phyloP scores from a whole-genome alignment of 805 yeast species.

The Metschnikowia proteae region DNA sequence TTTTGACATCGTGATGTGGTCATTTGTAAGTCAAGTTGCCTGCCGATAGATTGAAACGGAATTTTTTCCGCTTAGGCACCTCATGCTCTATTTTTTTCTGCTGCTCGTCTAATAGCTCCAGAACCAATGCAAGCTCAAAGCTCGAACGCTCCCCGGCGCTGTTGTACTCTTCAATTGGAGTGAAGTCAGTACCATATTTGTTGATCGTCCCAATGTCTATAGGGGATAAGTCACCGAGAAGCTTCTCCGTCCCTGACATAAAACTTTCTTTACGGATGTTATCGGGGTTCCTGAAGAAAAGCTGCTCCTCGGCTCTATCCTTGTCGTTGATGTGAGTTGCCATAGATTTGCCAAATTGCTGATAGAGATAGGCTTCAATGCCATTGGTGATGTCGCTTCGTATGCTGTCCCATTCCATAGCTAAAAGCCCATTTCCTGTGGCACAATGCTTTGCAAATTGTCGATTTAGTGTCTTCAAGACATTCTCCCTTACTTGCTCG shows the following conservation, averaged over 20 bases:
- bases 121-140: slow-evolving; percentile 25
- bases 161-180: slow-evolving; percentile 35
- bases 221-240: slow-evolving; percentile 17
- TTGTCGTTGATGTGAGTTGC: slow-evolving; percentile 9
- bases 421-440: slow-evolving; percentile 32
- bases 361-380: slow-evolving; percentile 34
- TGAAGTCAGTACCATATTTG: slow-evolving; percentile 22
- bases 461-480: slow-evolving; percentile 30
- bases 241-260: slow-evolving; percentile 7
- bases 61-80: neutral
- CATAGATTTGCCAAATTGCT: slow-evolving; percentile 28
- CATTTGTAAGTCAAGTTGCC: slow-evolving; percentile 15
- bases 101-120: slow-evolving; percentile 14
- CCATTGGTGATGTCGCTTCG: slow-evolving; percentile 36
- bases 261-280: slow-evolving; percentile 8
- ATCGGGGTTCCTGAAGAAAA: slow-evolving; percentile 13
- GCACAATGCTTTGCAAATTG: slow-evolving; percentile 37
- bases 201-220: slow-evolving; percentile 15
- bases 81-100: neutral
- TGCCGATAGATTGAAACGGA: slow-evolving; percentile 29
- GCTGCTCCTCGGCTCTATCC: slow-evolving; percentile 13
- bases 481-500: slow-evolving; percentile 23
- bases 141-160: slow-evolving; percentile 28
- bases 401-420: slow-evolving; percentile 43
- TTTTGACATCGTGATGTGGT: neutral